Percentiles rank a stretch among this genome's conserved stretches.
Evolutionary conservation across 2,329 filamentous ascomycete genomes (phyloP).

Genomic region (Penicillium italicum): DNA sequence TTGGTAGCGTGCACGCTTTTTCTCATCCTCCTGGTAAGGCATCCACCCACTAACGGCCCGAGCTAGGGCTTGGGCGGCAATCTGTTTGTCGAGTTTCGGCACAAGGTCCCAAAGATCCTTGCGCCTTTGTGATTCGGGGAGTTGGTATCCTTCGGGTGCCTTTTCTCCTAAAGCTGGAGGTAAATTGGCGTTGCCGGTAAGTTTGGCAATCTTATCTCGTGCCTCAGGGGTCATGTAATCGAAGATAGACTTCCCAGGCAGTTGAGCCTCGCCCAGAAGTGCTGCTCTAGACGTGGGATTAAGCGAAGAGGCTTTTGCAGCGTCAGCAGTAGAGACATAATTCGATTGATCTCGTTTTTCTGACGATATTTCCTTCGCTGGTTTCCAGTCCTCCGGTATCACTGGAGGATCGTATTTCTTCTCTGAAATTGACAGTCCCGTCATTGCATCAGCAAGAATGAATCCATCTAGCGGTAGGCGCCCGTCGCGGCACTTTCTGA

Average conservation of each 20-base stretch:
- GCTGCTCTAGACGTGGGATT: slow-evolving; percentile 73
- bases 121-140: slow-evolving; percentile 61
- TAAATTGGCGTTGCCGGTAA: slow-evolving; percentile 71
- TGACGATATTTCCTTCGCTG: slow-evolving; percentile 50
- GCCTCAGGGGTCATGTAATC: slow-evolving; percentile 80
- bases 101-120: slow-evolving; percentile 58
- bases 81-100: slow-evolving; percentile 63
- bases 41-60: slow-evolving; percentile 65
- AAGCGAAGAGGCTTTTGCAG: slow-evolving; percentile 70
- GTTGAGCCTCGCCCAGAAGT: slow-evolving; percentile 71
- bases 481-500: slow-evolving; percentile 77
- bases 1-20: slow-evolving; percentile 76
- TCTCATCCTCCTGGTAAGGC: slow-evolving; percentile 79
- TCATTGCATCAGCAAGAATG: slow-evolving; percentile 58
- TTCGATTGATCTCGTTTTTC: slow-evolving; percentile 31
- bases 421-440: slow-evolving; percentile 47
- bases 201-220: slow-evolving; percentile 70
- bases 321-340: slow-evolving; percentile 69
- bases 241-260: slow-evolving; percentile 93
- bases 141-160: slow-evolving; percentile 59
- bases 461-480: slow-evolving; percentile 78
- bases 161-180: slow-evolving; percentile 74
- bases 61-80: slow-evolving; percentile 65
- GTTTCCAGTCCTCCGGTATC: slow-evolving; percentile 63
- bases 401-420: slow-evolving; percentile 45